Conservation (phyloP, 2,329 filamentous ascomycete genomes). For the Helotiales sp. region DNA sequence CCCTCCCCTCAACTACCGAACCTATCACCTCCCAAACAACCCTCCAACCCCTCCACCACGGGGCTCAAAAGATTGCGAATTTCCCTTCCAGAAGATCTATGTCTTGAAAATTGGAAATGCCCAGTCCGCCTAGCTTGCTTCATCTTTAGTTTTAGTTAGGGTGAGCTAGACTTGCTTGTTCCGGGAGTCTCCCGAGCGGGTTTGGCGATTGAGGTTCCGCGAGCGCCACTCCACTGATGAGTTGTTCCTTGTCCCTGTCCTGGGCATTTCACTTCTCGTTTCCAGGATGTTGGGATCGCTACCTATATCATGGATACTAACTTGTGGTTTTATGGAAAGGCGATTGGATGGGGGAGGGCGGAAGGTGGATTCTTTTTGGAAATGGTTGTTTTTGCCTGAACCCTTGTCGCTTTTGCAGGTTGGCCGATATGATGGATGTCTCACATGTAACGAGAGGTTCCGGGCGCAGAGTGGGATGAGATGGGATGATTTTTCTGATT, state of each 20-base stretch:
- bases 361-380: neutral
- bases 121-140: conserved; percentile 3
- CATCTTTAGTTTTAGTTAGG: neutral
- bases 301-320: neutral
- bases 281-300: conserved; percentile 4
- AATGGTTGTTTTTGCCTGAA: neutral
- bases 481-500: conserved; percentile 3
- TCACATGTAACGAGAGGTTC: conserved; percentile 14
- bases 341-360: conserved; percentile 2
- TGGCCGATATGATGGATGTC: conserved; percentile 1
- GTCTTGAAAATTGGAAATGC: neutral
- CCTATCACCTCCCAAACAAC: neutral
- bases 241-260: neutral
- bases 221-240: neutral
- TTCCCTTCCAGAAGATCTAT: conserved; percentile 7
- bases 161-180: neutral
- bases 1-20: neutral
- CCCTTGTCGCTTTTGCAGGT: neutral
- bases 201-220: neutral
- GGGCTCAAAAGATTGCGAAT: neutral
- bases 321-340: neutral
- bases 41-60: neutral
- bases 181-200: neutral
- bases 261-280: neutral
- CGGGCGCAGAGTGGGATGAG: conserved; percentile 11